Percentiles rank a stretch among this genome's conserved stretches.
These are phyloP conservation scores for Syzygium aqueum DNA, from an alignment of 345 rosid species.

Conservation along the genomic window DNA sequence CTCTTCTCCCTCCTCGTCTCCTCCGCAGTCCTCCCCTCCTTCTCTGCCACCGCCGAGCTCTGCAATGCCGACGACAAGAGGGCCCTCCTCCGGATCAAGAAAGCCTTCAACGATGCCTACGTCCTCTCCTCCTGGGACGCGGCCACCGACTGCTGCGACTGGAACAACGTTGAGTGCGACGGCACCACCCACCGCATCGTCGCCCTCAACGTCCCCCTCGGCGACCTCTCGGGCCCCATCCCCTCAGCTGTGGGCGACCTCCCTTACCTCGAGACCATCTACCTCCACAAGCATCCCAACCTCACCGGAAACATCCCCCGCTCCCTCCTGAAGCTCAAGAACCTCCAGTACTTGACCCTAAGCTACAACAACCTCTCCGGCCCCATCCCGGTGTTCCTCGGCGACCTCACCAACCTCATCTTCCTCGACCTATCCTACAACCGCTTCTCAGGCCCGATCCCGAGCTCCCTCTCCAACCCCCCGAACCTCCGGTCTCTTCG, in stretches of 20 bases:
- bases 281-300: slow-evolving; percentile 12
- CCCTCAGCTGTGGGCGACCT: slow-evolving; percentile 9
- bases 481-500: not conserved
- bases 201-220: slow-evolving; percentile 32
- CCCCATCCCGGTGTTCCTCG: slow-evolving; percentile 2
- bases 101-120: slow-evolving; percentile 2
- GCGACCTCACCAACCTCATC: slow-evolving; percentile 1
- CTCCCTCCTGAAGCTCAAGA: slow-evolving; percentile 6
- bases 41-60: not conserved
- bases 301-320: slow-evolving; percentile 10
- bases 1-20: slow-evolving; percentile 1
- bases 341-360: slow-evolving; percentile 5
- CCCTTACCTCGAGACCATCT: slow-evolving; percentile 6
- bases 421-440: slow-evolving; percentile 3
- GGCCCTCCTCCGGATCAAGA: slow-evolving; percentile 4
- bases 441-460: slow-evolving; percentile 5
- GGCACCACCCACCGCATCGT: slow-evolving; percentile 46
- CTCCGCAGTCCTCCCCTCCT: not conserved
- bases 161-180: slow-evolving; percentile 66
- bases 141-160: slow-evolving; percentile 21
- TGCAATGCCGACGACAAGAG: slow-evolving; percentile 6
- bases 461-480: not conserved
- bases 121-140: slow-evolving; percentile 3
- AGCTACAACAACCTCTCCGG: slow-evolving; percentile 11
- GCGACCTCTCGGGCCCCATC: slow-evolving; percentile 1